Percentiles rank a stretch among this genome's conserved stretches.
phyloP scores from a whole-genome alignment of 371 early-diverging fungal genomes.

The Dentiscutata heterogama region DNA sequence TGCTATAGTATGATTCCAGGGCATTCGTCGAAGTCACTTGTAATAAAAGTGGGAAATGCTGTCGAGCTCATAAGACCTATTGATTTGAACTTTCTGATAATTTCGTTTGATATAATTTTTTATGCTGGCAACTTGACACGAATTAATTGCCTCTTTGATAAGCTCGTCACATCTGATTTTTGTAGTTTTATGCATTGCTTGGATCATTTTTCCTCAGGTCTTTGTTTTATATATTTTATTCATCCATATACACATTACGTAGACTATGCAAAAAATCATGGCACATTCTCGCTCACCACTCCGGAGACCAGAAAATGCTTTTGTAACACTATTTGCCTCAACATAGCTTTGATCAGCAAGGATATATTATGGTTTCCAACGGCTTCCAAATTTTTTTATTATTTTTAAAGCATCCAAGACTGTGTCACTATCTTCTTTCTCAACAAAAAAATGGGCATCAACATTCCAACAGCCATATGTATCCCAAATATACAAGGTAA shows the following conservation, averaged over 20 bases:
- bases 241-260: slow-evolving; percentile 43
- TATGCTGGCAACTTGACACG: background rate
- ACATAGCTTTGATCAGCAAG: background rate
- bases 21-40: background rate
- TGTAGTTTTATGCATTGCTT: background rate
- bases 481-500: background rate
- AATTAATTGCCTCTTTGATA: slow-evolving; percentile 11
- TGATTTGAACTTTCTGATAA: no score
- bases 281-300: background rate
- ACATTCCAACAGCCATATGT: background rate
- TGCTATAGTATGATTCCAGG: background rate
- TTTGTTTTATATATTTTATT: slow-evolving; percentile 35
- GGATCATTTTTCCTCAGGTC: slow-evolving; percentile 25
- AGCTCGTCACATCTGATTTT: slow-evolving; percentile 43
- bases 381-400: background rate
- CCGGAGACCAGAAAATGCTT: background rate
- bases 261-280: background rate
- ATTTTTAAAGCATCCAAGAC: background rate
- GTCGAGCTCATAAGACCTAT: background rate
- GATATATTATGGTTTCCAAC: background rate
- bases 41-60: slow-evolving; percentile 1
- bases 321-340: background rate
- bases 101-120: no score
- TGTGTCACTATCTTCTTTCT: background rate
- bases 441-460: background rate